Conservation (phyloP, 306 rosid species). For the Pueraria montana region DNA sequence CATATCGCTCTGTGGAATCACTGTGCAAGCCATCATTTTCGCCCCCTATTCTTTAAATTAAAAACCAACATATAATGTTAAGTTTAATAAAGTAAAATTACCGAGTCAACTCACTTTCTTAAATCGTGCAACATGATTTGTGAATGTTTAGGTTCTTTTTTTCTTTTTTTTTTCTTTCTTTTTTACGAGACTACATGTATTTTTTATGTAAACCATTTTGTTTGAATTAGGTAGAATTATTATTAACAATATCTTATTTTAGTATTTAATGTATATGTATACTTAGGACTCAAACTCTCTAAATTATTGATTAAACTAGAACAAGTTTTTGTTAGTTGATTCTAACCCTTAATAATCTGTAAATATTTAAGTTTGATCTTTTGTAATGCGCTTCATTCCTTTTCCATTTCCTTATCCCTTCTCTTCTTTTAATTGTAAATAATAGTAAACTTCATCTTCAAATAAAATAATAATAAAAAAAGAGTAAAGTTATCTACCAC, state of each 20-base stretch:
- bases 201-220: no score
- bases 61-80: background rate
- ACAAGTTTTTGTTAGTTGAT: no score
- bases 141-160: background rate
- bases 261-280: no score
- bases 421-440: background rate
- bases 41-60: background rate
- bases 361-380: background rate
- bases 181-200: background rate
- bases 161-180: no score
- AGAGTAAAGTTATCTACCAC: background rate
- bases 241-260: no score
- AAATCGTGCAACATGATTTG: background rate
- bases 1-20: background rate
- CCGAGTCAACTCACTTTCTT: background rate
- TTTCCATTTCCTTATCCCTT: background rate
- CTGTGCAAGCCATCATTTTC: slow-evolving; percentile 28
- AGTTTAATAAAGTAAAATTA: slow-evolving; percentile 8
- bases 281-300: no score
- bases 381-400: background rate
- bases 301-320: no score
- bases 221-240: no score
- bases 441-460: background rate
- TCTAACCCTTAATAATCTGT: background rate
- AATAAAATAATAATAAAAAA: background rate